Conservation (phyloP, 2,329 filamentous ascomycete genomes). For the Diaporthe citriasiana region DNA sequence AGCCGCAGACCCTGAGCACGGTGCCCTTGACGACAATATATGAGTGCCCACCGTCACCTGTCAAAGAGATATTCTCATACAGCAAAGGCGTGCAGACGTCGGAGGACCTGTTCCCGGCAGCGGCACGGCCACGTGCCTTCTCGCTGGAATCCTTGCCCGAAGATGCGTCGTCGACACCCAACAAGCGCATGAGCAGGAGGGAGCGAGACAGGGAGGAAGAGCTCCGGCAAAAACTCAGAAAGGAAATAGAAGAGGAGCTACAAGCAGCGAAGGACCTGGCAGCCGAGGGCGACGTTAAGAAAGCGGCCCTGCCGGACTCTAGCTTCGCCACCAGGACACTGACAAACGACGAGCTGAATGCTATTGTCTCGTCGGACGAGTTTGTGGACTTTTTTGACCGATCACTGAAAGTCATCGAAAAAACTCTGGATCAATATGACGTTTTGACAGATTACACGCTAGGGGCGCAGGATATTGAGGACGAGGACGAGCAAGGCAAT, state of each 20-base stretch:
- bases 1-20: conserved; percentile 79
- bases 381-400: conserved; percentile 96
- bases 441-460: conserved; percentile 95
- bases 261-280: conserved; percentile 76
- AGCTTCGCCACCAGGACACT: conserved; percentile 86
- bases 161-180: conserved; percentile 71
- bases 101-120: conserved; percentile 75
- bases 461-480: conserved; percentile 80
- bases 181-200: conserved; percentile 82
- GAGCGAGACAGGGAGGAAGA: conserved; percentile 90
- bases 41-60: conserved; percentile 82
- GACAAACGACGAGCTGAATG: conserved; percentile 86
- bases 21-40: conserved; percentile 82
- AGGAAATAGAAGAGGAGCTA: conserved; percentile 94
- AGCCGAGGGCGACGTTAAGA: conserved; percentile 63
- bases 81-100: conserved; percentile 96
- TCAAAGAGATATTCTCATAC: conserved; percentile 92
- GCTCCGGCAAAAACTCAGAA: conserved; percentile 84
- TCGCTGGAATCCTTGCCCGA: conserved; percentile 74
- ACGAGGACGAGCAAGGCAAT: conserved; percentile 86
- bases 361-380: conserved; percentile 91
- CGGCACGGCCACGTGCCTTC: conserved; percentile 66
- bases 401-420: conserved; percentile 96
- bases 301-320: conserved; percentile 57
- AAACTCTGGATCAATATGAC: conserved; percentile 95